A percentile compares a stretch with the other conserved stretches of the same genome.
Evolutionary conservation across 2,329 filamentous ascomycete species (phyloP).

Genomic region (Scedosporium aurantiacum): DNA sequence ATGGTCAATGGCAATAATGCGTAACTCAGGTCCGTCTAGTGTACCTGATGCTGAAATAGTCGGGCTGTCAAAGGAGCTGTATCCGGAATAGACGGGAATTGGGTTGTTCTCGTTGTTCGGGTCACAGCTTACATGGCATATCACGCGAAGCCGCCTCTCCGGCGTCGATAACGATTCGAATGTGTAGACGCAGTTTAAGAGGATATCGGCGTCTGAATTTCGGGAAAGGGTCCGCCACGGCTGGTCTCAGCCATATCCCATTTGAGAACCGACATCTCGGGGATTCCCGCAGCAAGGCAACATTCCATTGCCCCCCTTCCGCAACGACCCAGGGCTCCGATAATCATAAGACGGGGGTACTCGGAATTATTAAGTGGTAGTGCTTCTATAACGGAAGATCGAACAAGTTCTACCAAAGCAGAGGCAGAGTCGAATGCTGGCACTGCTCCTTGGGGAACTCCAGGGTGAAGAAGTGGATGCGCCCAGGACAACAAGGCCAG

Average conservation of each 20-base stretch:
- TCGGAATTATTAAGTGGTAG: slow-evolving; percentile 29
- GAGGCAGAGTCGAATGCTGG: slow-evolving; percentile 57
- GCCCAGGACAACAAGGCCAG: slow-evolving; percentile 73
- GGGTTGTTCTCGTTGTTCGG: slow-evolving; percentile 63
- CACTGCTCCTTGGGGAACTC: slow-evolving; percentile 39
- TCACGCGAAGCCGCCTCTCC: slow-evolving; percentile 63
- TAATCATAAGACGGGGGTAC: slow-evolving; percentile 66
- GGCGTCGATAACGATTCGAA: slow-evolving; percentile 51
- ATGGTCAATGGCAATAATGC: slow-evolving; percentile 82
- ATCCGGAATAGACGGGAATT: no score
- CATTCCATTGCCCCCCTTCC: slow-evolving; percentile 77
- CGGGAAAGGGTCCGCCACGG: slow-evolving; percentile 62
- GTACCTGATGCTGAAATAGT: slow-evolving; percentile 62
- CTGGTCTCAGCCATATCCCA: slow-evolving; percentile 69
- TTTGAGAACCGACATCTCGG: slow-evolving; percentile 39
- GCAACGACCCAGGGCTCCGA: slow-evolving; percentile 76
- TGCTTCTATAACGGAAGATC: slow-evolving; percentile 52
- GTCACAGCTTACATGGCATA: slow-evolving; percentile 71
- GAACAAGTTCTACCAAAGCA: slow-evolving; percentile 59
- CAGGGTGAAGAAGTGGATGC: slow-evolving; percentile 64
- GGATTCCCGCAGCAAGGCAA: slow-evolving; percentile 54
- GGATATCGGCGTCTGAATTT: slow-evolving; percentile 68
- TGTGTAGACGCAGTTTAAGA: slow-evolving; percentile 85
- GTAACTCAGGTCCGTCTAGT: slow-evolving; percentile 47
- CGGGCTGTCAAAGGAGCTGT: slow-evolving; percentile 81